Evolutionary conservation across 441 rosid species (phyloP).

Genomic region (Raphanus hybrid): DNA sequence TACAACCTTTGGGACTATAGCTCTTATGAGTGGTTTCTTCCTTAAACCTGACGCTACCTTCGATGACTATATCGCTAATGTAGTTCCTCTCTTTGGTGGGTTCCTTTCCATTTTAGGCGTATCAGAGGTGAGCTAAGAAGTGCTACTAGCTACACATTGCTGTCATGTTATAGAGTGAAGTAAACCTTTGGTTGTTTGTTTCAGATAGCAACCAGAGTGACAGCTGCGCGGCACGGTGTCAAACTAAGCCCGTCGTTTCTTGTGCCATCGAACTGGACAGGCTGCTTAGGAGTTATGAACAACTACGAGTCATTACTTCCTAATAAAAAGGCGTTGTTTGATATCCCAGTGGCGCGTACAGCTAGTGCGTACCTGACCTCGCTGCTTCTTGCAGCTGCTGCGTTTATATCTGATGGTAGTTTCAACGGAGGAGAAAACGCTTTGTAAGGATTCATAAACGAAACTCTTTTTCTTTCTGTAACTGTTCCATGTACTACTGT

Average conservation of each 20-base stretch:
- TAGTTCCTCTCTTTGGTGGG: conserved; percentile 85
- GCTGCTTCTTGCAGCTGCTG: conserved; percentile 66
- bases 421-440: conserved; percentile 94
- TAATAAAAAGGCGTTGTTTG: conserved; percentile 78
- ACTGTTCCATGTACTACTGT: background rate
- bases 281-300: conserved; percentile 91
- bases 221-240: conserved; percentile 72
- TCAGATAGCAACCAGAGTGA: conserved; percentile 84
- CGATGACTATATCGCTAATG: conserved; percentile 76
- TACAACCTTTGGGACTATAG: conserved; percentile 85
- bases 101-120: conserved; percentile 82
- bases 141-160: background rate
- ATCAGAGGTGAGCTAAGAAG: no score
- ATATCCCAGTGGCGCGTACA: conserved; percentile 87
- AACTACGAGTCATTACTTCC: conserved; percentile 89
- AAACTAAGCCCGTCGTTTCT: conserved; percentile 88
- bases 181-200: background rate
- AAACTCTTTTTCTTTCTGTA: background rate
- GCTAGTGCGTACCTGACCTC: conserved; percentile 91
- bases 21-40: conserved; percentile 90
- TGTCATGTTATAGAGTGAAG: background rate
- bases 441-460: conserved; percentile 53
- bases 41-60: conserved; percentile 84
- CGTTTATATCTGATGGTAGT: conserved; percentile 81
- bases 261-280: conserved; percentile 94